A percentile compares a stretch with the other conserved stretches of the same genome.
Evolutionary conservation across 2,329 filamentous ascomycete species (phyloP).

Genomic region (Teratosphaeria destructans): DNA sequence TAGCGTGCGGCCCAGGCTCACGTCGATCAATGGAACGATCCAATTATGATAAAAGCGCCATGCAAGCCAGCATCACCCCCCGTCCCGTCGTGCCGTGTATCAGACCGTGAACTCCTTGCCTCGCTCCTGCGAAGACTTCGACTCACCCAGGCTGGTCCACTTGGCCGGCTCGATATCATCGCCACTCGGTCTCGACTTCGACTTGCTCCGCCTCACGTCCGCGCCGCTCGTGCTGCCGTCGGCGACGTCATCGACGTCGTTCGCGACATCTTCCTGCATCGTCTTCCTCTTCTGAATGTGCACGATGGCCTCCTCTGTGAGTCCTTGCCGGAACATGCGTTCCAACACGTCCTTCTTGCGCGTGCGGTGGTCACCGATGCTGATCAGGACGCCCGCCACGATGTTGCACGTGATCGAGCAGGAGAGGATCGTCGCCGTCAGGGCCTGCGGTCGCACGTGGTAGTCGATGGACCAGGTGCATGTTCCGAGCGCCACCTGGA

Average conservation of each 20-base stretch:
- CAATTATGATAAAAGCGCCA: background rate
- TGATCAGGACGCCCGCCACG: slow-evolving; percentile 64
- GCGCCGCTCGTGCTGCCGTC: background rate
- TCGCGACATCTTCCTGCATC: background rate
- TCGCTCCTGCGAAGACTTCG: background rate
- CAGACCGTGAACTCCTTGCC: background rate
- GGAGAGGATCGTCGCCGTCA: slow-evolving; percentile 73
- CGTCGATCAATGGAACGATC: background rate
- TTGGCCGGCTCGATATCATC: background rate
- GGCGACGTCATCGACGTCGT: background rate
- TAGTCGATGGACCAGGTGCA: slow-evolving; percentile 72
- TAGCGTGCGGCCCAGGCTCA: no score
- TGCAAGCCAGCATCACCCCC: background rate
- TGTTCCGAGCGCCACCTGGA: slow-evolving; percentile 70
- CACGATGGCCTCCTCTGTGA: slow-evolving; percentile 57
- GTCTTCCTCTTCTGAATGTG: slow-evolving; percentile 26
- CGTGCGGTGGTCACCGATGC: slow-evolving; percentile 62
- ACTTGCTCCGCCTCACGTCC: background rate
- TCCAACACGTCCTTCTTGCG: slow-evolving; percentile 80
- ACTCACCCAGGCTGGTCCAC: background rate
- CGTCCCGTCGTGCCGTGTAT: background rate
- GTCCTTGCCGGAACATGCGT: slow-evolving; percentile 62
- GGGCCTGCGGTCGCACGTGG: slow-evolving; percentile 54
- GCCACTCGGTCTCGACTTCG: background rate
- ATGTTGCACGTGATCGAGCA: slow-evolving; percentile 71